These are phyloP conservation scores for Verticillium isaacii DNA, from an alignment of 2,329 filamentous ascomycete genomes.

Conservation along the genomic window DNA sequence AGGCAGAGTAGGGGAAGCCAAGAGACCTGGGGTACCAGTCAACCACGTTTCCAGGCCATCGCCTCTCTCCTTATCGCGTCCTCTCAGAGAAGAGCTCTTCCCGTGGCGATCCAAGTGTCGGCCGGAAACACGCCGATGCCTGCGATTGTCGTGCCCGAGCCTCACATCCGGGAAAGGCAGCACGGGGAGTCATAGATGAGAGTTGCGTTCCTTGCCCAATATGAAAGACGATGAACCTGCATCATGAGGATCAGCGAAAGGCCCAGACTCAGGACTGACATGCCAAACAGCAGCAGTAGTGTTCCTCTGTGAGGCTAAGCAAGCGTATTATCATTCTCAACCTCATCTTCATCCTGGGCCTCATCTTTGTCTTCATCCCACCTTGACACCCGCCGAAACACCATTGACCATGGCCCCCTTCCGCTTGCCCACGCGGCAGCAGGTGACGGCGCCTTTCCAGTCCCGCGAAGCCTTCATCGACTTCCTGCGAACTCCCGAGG, in stretches of 20 bases:
- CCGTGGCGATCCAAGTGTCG: slow-evolving; percentile 8
- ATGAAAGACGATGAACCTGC: not conserved
- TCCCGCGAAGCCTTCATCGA: slow-evolving; percentile 17
- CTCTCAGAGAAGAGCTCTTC: not conserved
- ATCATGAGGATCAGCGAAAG: not conserved
- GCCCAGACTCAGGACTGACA: not conserved
- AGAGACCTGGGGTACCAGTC: not conserved
- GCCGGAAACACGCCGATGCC: slow-evolving; percentile 12
- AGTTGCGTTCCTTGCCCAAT: not conserved
- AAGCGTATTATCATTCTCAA: too few relatives aligned
- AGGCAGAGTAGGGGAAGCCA: not conserved
- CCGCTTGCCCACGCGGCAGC: slow-evolving; percentile 5
- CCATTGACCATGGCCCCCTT: slow-evolving; percentile 5
- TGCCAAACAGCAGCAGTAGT: not conserved
- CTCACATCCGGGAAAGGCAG: not conserved
- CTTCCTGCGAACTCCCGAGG: slow-evolving; percentile 16
- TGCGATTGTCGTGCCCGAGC: not conserved
- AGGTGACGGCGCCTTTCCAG: slow-evolving; percentile 16
- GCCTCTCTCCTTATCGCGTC: slow-evolving; percentile 5
- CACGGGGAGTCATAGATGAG: not conserved
- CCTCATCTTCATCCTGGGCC: too few relatives aligned
- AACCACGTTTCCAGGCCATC: not conserved
- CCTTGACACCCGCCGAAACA: too few relatives aligned
- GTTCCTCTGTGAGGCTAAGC: too few relatives aligned
- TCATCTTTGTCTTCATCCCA: too few relatives aligned